Base-by-base conservation (phyloP, 2,329 filamentous ascomycete genomes). In the Penicillium sclerotigenum region DNA sequence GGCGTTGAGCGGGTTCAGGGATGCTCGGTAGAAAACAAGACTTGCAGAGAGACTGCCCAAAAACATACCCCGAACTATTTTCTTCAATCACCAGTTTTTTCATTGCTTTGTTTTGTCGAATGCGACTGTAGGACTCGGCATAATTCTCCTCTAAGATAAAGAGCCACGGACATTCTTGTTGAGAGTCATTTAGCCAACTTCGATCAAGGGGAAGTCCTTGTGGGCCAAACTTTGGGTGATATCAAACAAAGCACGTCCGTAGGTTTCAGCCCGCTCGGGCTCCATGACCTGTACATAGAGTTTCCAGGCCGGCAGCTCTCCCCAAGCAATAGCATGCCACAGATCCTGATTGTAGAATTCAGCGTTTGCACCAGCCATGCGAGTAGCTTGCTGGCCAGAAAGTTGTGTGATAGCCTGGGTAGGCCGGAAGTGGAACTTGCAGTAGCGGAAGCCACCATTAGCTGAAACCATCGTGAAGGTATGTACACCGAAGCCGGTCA, bases 271-370 rank as follows among this genome's bases (percentile, higher is more conserved):
- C 41, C 83, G 73, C 53, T 79, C 71, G 0, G 81, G 79, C 6
- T 76, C 73, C 75, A 85, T 83, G 37, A 81, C 74, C 67, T 86
- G 82, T 1, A 84, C 66, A 58, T 77, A 80, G 8, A 82, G 67
- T 7, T 77, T 80, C 82, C 82, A 88, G 18, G 73, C 78, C 0
- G 84, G 84, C 57, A 77, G 79, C 0, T 87, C 77, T 16, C 83
- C 82, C 16, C 76, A 76, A 49, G 81, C 67, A 45, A 88, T 87
- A 2, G 83, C 75, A 49, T 86, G 78, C 62, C 81, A 86, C 6
- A 88, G 76, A 62, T 88, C 85, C 60, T 83, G 77, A 2, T 79
- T 82, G 60, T 82, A 73, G 64, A 76, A 81, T 63, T 87, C 85
- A 4, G 84, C 82, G 61, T 85, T 82, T 51, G 79, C 75, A 0